These are phyloP conservation scores for Phycomyces nitens DNA, from an alignment of 192 early-diverging fungal genomes.

Conservation along the genomic window DNA sequence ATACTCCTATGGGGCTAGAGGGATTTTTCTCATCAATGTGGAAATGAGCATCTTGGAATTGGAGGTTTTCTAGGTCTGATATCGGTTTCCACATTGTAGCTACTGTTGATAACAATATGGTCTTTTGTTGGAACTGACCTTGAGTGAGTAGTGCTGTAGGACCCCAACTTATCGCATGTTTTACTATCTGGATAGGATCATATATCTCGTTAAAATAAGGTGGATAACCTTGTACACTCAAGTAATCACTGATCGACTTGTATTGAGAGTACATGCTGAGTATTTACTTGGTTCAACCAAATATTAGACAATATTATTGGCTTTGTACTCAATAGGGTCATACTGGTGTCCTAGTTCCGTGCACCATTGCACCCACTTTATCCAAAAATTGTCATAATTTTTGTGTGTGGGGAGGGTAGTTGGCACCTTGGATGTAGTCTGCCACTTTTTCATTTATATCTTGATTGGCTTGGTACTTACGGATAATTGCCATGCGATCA, in stretches of 20 bases:
- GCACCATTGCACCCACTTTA: too few species aligned
- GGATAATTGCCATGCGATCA: too few species aligned
- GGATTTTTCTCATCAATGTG: neutral
- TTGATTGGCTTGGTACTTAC: too few species aligned
- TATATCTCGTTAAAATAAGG: neutral
- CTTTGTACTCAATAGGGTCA: neutral
- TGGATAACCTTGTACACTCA: neutral
- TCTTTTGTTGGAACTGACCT: neutral
- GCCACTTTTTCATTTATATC: too few species aligned
- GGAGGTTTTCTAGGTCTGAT: neutral
- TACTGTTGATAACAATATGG: neutral
- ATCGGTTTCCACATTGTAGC: slow-evolving; percentile 1
- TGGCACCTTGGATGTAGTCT: too few species aligned
- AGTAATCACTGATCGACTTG: neutral
- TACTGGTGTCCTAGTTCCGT: neutral
- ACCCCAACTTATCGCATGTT: neutral
- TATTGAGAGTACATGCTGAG: neutral
- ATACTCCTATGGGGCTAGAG: neutral
- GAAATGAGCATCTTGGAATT: neutral
- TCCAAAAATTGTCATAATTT: too few species aligned
- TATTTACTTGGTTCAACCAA: neutral
- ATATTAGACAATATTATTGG: too few species aligned
- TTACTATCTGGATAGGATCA: neutral
- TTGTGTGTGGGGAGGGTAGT: too few species aligned
- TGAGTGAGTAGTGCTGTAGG: neutral